Percentiles rank a stretch among this genome's conserved stretches.
phyloP scores from a whole-genome alignment of 1,139 yeast genomes.

The Kurtzmaniella natalensis region DNA sequence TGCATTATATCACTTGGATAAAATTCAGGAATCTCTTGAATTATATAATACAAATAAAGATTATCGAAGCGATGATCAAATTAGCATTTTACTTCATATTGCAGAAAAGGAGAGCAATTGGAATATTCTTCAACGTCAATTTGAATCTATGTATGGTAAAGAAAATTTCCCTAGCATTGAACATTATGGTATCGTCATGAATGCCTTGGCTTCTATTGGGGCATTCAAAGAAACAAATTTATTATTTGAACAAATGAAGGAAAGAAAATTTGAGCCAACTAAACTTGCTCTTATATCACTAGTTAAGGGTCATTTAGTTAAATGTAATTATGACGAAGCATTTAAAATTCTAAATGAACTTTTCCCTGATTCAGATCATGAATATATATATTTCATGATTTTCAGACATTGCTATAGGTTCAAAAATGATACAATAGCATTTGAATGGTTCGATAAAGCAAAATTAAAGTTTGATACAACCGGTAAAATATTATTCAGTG shows the following conservation, averaged over 20 bases:
- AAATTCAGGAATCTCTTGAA: constrained; percentile 20
- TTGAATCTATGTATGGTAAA: constrained; percentile 57
- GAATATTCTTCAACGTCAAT: constrained; percentile 54
- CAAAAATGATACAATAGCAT: constrained; percentile 28
- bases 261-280: constrained; percentile 47
- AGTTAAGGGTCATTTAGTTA: constrained; percentile 41
- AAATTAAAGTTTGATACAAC: constrained; percentile 15
- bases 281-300: constrained; percentile 45
- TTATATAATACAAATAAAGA: constrained; percentile 21
- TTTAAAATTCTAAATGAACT: constrained; percentile 17
- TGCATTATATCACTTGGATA: constrained; percentile 3
- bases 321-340: constrained; percentile 45
- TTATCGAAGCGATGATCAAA: constrained; percentile 33
- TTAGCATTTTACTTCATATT: constrained; percentile 42
- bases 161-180: constrained; percentile 51
- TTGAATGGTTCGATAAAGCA: constrained; percentile 38
- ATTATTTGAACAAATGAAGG: constrained; percentile 44
- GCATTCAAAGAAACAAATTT: constrained; percentile 49
- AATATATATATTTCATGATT: background rate
- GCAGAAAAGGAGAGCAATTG: constrained; percentile 55
- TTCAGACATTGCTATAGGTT: background rate
- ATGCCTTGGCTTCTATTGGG: constrained; percentile 57
- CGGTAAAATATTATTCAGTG: constrained; percentile 16
- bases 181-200: constrained; percentile 65
- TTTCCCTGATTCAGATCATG: background rate